Conservation (phyloP, 306 rosid genomes). For the Prunus davidiana region DNA sequence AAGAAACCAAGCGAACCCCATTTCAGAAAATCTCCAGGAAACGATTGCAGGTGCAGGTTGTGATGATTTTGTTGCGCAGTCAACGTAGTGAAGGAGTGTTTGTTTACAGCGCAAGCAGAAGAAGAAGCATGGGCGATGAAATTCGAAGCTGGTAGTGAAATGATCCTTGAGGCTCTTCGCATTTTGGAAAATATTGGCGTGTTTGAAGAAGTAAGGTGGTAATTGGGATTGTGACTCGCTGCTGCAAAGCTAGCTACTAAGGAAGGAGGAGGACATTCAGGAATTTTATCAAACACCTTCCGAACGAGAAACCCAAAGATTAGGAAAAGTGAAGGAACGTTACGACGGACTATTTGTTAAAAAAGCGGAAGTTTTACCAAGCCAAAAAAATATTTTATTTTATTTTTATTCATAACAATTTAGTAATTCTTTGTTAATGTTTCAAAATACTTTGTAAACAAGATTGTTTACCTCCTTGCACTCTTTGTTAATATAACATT, state of each 20-base stretch:
- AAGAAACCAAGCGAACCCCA: slow-evolving; percentile 73
- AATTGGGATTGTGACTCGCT: not conserved
- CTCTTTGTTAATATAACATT: not conserved
- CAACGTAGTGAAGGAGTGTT: slow-evolving; percentile 28
- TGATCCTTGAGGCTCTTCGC: slow-evolving; percentile 41
- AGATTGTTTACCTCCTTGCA: too few species aligned
- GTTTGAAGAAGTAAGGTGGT: not conserved
- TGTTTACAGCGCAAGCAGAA: not conserved
- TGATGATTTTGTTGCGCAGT: slow-evolving; percentile 18
- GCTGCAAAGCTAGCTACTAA: not conserved
- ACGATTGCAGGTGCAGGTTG: slow-evolving; percentile 34
- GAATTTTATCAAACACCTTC: slow-evolving; percentile 12
- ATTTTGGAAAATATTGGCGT: slow-evolving; percentile 22
- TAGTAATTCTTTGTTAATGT: too few species aligned
- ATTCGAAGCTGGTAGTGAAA: slow-evolving; percentile 19
- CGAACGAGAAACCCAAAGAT: not conserved
- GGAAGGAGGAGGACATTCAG: not conserved
- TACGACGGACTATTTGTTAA: too few species aligned
- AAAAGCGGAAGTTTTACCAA: too few species aligned
- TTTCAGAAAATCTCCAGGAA: slow-evolving; percentile 53
- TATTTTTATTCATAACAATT: too few species aligned
- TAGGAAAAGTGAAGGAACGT: too few species aligned
- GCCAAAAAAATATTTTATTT: too few species aligned
- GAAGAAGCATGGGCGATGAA: slow-evolving; percentile 20
- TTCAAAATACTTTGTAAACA: too few species aligned